Percentiles rank a stretch among this genome's conserved stretches.
Evolutionary conservation across 345 rosid genomes (phyloP).

Genomic region (Boechera stricta): DNA sequence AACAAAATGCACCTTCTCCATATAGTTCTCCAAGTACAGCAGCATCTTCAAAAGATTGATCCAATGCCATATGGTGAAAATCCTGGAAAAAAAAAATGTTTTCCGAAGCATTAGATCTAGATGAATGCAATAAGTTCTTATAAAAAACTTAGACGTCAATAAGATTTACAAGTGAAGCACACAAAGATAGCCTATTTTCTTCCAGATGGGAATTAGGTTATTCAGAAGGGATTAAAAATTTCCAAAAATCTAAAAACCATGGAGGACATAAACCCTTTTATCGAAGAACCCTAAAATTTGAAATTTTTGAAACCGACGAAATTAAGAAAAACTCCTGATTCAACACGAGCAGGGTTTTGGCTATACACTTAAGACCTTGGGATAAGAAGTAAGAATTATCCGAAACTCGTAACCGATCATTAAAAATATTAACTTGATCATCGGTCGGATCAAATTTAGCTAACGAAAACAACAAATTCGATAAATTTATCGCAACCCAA

Average conservation of each 20-base stretch:
- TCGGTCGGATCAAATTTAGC: not conserved
- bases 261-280: not conserved
- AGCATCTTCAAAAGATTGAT: slow-evolving; percentile 48
- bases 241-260: not conserved
- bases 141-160: not conserved
- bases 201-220: slow-evolving; percentile 38
- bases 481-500: not conserved
- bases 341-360: not conserved
- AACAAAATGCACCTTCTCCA: slow-evolving; percentile 46
- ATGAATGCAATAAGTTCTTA: not conserved
- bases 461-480: not conserved
- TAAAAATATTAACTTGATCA: not conserved
- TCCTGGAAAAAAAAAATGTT: slow-evolving; percentile 29
- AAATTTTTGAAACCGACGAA: not conserved
- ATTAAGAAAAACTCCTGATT: not conserved
- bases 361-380: not conserved
- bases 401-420: slow-evolving; percentile 10
- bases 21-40: slow-evolving; percentile 40
- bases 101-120: slow-evolving; percentile 6
- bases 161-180: slow-evolving; percentile 29
- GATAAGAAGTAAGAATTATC: not conserved
- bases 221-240: not conserved
- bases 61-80: slow-evolving; percentile 43
- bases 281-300: slow-evolving; percentile 2
- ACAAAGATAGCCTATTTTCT: not conserved